These are phyloP conservation scores for Aspergillus ustus DNA, from an alignment of 2,329 filamentous ascomycete genomes.

Conservation along the genomic window DNA sequence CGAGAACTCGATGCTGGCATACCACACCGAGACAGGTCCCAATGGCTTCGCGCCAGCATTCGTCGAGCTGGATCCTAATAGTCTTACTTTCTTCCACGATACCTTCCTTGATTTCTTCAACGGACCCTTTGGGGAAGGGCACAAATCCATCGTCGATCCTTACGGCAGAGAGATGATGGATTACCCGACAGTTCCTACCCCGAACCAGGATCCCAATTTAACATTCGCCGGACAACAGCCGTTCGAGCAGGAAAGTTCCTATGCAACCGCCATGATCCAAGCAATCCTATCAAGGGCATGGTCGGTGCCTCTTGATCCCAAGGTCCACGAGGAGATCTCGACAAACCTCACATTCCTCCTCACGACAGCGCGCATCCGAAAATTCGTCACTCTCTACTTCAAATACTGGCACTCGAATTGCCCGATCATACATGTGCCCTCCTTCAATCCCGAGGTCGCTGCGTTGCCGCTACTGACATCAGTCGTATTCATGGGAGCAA, in stretches of 20 bases:
- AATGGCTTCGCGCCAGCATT: slow-evolving; percentile 27
- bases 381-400: slow-evolving; percentile 50
- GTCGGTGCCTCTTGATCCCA: slow-evolving; percentile 43
- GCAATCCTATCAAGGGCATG: slow-evolving; percentile 45
- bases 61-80: slow-evolving; percentile 30
- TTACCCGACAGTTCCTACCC: slow-evolving; percentile 24
- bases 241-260: slow-evolving; percentile 43
- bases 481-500: slow-evolving; percentile 50
- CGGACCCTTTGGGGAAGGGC: slow-evolving; percentile 37
- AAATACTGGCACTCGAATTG: slow-evolving; percentile 52
- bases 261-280: slow-evolving; percentile 46
- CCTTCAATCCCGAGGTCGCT: slow-evolving; percentile 46
- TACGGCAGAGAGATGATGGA: slow-evolving; percentile 26
- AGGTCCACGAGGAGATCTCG: slow-evolving; percentile 46
- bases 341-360: slow-evolving; percentile 46
- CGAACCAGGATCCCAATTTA: slow-evolving; percentile 26
- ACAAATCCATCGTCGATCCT: slow-evolving; percentile 30
- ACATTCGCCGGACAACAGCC: slow-evolving; percentile 26
- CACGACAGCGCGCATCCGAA: slow-evolving; percentile 46
- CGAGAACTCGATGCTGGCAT: slow-evolving; percentile 24
- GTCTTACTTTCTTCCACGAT: slow-evolving; percentile 40
- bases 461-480: slow-evolving; percentile 45
- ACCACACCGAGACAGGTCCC: slow-evolving; percentile 22
- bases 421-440: slow-evolving; percentile 48
- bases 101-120: slow-evolving; percentile 45